Evolutionary conservation across 176 grass and related monocot species (phyloP).

Genomic region (Eleusine coracana): DNA sequence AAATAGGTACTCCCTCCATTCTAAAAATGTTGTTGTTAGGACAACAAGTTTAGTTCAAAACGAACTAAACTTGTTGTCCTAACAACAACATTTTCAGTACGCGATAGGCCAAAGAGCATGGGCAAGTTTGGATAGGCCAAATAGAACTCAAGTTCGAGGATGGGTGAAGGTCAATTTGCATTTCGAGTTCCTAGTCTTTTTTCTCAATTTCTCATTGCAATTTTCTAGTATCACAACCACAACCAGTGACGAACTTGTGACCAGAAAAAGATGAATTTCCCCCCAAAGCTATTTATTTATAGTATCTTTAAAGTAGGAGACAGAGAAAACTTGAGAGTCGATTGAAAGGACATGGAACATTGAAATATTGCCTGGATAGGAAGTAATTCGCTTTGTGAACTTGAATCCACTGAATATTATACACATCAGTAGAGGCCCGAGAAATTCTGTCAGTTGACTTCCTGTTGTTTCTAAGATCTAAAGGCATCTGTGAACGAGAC

Average conservation of each 20-base stretch:
- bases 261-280: background rate
- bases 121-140: background rate
- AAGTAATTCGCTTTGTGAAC: background rate
- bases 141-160: background rate
- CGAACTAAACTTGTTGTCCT: too few relatives aligned
- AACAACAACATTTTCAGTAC: background rate
- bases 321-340: background rate
- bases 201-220: background rate
- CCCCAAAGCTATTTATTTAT: background rate
- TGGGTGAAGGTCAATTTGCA: background rate
- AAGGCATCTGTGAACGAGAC: background rate
- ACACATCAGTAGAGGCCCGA: background rate
- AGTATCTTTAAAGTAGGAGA: too few relatives aligned
- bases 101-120: background rate
- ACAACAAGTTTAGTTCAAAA: too few relatives aligned
- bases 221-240: background rate
- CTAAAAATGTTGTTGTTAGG: too few relatives aligned
- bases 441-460: slow-evolving; percentile 14
- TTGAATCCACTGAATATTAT: background rate
- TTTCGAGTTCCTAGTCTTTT: background rate
- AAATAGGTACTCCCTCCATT: too few relatives aligned
- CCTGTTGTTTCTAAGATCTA: background rate
- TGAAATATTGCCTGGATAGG: too few relatives aligned
- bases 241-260: background rate
- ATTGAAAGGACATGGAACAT: background rate